phyloP scores from a whole-genome alignment of 108 stramenopile species.

The Pinguiococcus pyrenoidosus region DNA sequence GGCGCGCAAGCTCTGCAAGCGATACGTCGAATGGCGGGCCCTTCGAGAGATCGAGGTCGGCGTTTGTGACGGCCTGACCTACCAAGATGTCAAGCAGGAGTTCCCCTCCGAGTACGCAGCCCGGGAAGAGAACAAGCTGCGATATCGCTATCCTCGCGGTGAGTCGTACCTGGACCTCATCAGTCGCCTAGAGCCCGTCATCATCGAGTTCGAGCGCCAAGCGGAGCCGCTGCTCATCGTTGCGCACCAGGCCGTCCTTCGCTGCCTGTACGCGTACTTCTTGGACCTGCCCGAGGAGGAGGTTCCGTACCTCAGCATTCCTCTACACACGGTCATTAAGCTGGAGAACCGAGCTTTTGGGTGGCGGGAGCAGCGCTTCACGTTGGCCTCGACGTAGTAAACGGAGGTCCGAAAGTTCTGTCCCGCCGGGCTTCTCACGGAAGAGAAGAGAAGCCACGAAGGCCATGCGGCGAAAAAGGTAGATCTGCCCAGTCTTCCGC shows the following conservation, averaged over 20 bases:
- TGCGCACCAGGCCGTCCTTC: constrained; percentile 78
- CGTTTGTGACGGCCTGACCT: constrained; percentile 70
- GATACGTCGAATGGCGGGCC: constrained; percentile 31
- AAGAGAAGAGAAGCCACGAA: too few relatives aligned
- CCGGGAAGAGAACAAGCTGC: constrained; percentile 79
- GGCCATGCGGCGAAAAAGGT: too few relatives aligned
- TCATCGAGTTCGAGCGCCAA: constrained; percentile 93
- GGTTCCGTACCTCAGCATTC: constrained; percentile 90
- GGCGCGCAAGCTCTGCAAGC: neutral
- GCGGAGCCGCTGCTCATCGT: constrained; percentile 89
- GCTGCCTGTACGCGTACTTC: constrained; percentile 95
- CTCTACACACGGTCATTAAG: constrained; percentile 92
- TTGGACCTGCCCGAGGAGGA: constrained; percentile 85
- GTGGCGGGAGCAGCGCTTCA: constrained; percentile 75
- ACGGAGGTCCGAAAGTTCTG: too few relatives aligned
- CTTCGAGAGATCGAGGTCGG: constrained; percentile 31
- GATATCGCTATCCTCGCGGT: constrained; percentile 55
- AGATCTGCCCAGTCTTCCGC: too few relatives aligned
- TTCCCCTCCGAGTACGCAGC: constrained; percentile 84
- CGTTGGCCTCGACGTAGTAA: too few relatives aligned
- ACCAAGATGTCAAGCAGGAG: constrained; percentile 79
- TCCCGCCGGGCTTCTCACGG: too few relatives aligned
- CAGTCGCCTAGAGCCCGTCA: constrained; percentile 82
- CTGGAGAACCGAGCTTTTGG: constrained; percentile 87
- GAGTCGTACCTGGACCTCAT: constrained; percentile 99